Evolutionary conservation across 805 yeast species (phyloP), one percentile per base, ranked within the genome.

Genomic region (Candida caryicola): DNA sequence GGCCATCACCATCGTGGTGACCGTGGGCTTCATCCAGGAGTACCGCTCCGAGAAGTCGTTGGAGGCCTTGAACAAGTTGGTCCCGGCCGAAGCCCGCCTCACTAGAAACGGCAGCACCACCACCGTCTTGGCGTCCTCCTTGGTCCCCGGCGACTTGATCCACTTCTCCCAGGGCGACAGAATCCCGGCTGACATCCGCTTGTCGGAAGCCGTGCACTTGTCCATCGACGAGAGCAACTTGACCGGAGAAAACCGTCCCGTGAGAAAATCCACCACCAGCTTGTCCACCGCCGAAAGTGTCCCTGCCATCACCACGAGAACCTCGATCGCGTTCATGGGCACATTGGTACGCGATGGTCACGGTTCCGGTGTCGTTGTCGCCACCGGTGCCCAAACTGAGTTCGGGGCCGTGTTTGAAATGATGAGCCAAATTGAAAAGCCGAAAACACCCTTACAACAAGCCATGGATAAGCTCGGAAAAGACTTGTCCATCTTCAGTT

Each of bases 11-110:
- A 90, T 93, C 49, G 99, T 93, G 23, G 97, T 93, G 9, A 79
- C 93, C 1, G 99, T 93, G 26, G 99, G 99, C 0, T 93, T 93
- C 65, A 90, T 93, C 23, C 99, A 93, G 65, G 99, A 93, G 61
- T 90, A 90, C 56, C 76, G 97, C 54, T 86, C 96, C 2, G 99
- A 93, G 56, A 85, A 93, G 69, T 86, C 96, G 4, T 69, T 93
- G 41, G 95, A 90, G 59, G 98, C 98, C 0, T 74, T 93, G 43
- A 90, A 85, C 59, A 85, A 85, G 56, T 74, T 93, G 50, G 97
- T 93, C 5, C 99, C 99, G 2, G 96, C 95, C n/a, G 88, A 85
- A 57, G 95, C 97, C 26, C 93, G 91, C 58, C 74, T 93, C 34
- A 83, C 95, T 8, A 76, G 99, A 61, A 81, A 78, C 51, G 90